phyloP scores from a whole-genome alignment of 305 asterid genomes.

The Withania somnifera region DNA sequence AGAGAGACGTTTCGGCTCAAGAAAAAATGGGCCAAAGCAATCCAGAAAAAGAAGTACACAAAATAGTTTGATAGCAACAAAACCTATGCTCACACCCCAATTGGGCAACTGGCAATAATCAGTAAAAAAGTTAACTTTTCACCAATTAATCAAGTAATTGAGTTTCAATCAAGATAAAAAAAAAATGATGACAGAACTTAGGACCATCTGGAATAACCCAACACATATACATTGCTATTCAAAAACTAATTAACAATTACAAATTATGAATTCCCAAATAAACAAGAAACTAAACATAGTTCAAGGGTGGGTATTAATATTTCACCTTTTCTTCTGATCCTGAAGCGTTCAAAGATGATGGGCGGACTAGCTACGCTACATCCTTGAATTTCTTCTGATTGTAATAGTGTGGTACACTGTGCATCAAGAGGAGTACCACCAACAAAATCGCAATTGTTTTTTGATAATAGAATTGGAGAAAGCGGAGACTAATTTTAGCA shows the following conservation, averaged over 20 bases:
- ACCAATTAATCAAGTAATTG: neutral
- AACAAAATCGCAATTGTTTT: neutral
- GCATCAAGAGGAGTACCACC: neutral
- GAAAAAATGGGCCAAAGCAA: too few relatives aligned
- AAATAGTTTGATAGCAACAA: too few relatives aligned
- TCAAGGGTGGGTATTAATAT: neutral
- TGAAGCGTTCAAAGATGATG: neutral
- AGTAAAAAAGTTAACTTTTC: neutral
- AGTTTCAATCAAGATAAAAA: neutral
- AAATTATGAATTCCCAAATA: neutral
- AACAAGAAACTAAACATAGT: neutral
- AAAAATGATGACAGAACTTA: neutral
- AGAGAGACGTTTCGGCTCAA: too few relatives aligned
- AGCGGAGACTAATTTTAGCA: too few relatives aligned
- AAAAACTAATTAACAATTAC: neutral
- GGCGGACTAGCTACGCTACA: neutral
- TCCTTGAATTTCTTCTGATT: neutral
- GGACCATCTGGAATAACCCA: neutral
- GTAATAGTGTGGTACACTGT: neutral
- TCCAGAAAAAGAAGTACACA: too few relatives aligned
- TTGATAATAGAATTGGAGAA: too few relatives aligned
- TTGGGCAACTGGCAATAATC: neutral
- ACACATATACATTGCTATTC: neutral
- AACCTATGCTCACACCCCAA: neutral
- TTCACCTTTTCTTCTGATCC: neutral